Evolutionary conservation across 75 land plant genomes (phyloP).

Genomic region (Pinus taeda): DNA sequence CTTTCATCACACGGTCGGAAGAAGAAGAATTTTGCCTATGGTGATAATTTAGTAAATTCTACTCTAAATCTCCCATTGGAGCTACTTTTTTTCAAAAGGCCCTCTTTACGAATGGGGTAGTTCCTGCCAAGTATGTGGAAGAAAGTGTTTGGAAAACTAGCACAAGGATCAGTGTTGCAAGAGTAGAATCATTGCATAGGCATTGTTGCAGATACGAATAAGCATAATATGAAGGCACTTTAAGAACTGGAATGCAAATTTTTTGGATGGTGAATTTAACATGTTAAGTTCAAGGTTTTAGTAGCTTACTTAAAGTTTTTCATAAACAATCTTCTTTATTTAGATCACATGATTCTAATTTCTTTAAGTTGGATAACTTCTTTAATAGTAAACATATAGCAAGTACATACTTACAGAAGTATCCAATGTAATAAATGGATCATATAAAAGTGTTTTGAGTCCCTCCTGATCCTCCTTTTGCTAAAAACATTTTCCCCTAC

Average conservation of each 20-base stretch:
- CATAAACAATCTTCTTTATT: constrained; percentile 52
- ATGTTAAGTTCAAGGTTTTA: constrained; percentile 73
- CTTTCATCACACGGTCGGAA: constrained; percentile 76
- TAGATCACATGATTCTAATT: constrained; percentile 33
- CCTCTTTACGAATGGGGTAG: constrained; percentile 23
- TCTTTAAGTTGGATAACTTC: constrained; percentile 51
- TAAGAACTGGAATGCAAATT: constrained; percentile 59
- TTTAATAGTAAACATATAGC: constrained; percentile 43
- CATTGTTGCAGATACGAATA: constrained; percentile 70
- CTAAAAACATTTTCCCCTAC: constrained; percentile 13
- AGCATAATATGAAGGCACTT: constrained; percentile 61
- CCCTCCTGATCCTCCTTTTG: constrained; percentile 24
- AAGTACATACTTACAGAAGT: constrained; percentile 40
- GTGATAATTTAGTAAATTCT: constrained; percentile 57
- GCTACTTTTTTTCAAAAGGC: constrained; percentile 66
- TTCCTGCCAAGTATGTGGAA: constrained; percentile 58
- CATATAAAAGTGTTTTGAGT: background rate
- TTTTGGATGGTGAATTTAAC: constrained; percentile 87
- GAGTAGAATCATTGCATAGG: constrained; percentile 63
- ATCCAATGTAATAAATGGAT: constrained; percentile 48
- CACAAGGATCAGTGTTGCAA: constrained; percentile 34
- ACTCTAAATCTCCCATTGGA: constrained; percentile 79
- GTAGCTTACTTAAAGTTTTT: constrained; percentile 69
- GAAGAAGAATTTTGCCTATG: background rate
- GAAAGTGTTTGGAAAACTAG: constrained; percentile 60